Percentiles rank a stretch among this genome's conserved stretches.
phyloP scores from a whole-genome alignment of 441 rosid genomes.

The Hura crepitans region DNA sequence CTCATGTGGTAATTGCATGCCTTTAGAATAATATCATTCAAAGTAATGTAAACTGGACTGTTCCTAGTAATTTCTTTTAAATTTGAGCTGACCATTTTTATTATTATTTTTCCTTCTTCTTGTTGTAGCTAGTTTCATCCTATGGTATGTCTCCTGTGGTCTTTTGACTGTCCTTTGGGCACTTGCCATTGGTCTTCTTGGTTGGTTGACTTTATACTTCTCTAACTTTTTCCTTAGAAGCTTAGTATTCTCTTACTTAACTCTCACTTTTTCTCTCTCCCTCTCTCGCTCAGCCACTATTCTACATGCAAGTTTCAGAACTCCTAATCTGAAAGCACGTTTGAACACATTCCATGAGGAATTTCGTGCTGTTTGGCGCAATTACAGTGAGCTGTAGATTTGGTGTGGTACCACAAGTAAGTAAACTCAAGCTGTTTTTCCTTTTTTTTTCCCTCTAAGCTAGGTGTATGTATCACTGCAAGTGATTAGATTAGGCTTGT shows the following conservation, averaged over 20 bases:
- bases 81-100: conserved; percentile 7
- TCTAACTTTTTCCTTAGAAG: conserved; percentile 11
- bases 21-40: background rate
- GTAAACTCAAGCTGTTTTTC: conserved; percentile 17
- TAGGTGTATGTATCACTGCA: too few species aligned
- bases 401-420: conserved; percentile 26
- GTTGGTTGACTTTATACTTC: conserved; percentile 36
- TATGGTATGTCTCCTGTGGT: conserved; percentile 88
- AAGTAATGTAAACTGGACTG: conserved; percentile 5
- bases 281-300: conserved; percentile 49
- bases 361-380: conserved; percentile 96
- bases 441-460: too few species aligned
- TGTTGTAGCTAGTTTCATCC: conserved; percentile 56
- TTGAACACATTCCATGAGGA: conserved; percentile 94
- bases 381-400: conserved; percentile 83
- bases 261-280: background rate
- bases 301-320: conserved; percentile 89
- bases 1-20: conserved; percentile 52
- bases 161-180: conserved; percentile 82
- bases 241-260: conserved; percentile 6
- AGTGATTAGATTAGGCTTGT: background rate
- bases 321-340: conserved; percentile 96
- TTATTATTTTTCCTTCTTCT: conserved; percentile 1
- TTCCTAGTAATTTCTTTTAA: background rate
- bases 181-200: conserved; percentile 72